These are phyloP conservation scores for Amylocystis lapponica DNA, from an alignment of 768 basidiomycete species.

Conservation along the genomic window DNA sequence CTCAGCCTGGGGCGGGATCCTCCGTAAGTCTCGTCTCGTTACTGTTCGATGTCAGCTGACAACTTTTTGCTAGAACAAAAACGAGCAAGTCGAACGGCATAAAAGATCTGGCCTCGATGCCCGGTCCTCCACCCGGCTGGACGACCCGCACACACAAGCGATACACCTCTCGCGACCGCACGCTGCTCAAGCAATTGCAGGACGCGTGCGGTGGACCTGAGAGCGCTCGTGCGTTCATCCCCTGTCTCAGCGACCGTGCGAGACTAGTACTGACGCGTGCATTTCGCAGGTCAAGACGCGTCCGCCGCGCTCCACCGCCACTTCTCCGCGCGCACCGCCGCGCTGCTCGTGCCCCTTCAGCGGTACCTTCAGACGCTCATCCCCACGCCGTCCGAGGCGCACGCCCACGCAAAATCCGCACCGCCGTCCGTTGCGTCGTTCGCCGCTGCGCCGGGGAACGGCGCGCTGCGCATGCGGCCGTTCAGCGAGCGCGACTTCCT, in stretches of 20 bases:
- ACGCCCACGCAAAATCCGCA: slow-evolving; percentile 25
- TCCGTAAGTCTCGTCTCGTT: slow-evolving; percentile 30
- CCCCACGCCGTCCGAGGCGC: slow-evolving; percentile 45
- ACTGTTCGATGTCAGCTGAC: not conserved
- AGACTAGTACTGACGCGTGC: not conserved
- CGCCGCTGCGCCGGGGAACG: not conserved
- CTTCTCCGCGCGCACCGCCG: slow-evolving; percentile 80
- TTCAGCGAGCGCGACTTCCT: slow-evolving; percentile 70
- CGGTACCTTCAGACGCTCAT: slow-evolving; percentile 88
- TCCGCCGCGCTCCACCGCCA: slow-evolving; percentile 71
- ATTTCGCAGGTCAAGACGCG: slow-evolving; percentile 45
- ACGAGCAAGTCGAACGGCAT: not conserved
- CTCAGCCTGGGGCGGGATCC: slow-evolving; percentile 57
- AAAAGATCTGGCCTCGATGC: slow-evolving; percentile 5
- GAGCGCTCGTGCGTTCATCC: slow-evolving; percentile 41
- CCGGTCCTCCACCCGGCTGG: slow-evolving; percentile 67
- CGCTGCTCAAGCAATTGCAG: slow-evolving; percentile 69
- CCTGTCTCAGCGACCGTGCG: no score
- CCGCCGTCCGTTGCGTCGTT: slow-evolving; percentile 21
- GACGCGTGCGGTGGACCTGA: slow-evolving; percentile 45
- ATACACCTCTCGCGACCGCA: slow-evolving; percentile 79
- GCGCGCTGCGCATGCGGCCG: slow-evolving; percentile 47
- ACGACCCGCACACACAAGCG: slow-evolving; percentile 74
- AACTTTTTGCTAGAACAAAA: not conserved
- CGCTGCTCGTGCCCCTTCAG: slow-evolving; percentile 82